Evolutionary conservation across 768 basidiomycete species (phyloP).

Genomic region (Suillus fuscotomentosus): DNA sequence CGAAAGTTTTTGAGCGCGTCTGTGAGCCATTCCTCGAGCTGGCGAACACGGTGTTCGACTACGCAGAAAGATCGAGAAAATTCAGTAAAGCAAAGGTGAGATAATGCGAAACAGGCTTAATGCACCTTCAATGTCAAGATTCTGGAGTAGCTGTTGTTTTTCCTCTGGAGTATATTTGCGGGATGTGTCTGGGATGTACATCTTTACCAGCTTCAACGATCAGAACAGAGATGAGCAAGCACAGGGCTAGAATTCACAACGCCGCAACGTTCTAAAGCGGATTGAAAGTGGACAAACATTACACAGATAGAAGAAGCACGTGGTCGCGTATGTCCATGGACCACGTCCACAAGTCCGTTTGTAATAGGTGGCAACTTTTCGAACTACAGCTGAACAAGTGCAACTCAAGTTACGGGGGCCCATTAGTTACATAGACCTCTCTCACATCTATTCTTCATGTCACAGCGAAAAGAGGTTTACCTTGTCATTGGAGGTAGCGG

Average conservation of each 20-base stretch:
- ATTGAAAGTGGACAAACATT: neutral
- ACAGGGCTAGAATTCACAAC: neutral
- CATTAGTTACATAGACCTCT: neutral
- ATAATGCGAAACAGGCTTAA: neutral
- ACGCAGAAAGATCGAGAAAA: conserved; percentile 5
- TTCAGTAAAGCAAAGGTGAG: conserved; percentile 1
- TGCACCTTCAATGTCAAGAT: conserved; percentile 79
- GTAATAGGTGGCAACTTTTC: no score
- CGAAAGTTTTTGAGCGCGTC: conserved; percentile 74
- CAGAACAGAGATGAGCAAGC: neutral
- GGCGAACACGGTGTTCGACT: conserved; percentile 71
- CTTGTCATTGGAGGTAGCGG: conserved; percentile 94
- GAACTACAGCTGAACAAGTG: neutral
- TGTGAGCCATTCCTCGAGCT: conserved; percentile 73
- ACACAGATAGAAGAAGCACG: neutral
- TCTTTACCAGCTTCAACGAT: conserved; percentile 7
- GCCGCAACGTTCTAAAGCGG: neutral
- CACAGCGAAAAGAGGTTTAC: conserved; percentile 59
- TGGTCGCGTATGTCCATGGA: neutral
- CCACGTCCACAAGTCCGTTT: neutral
- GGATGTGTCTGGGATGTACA: conserved; percentile 20
- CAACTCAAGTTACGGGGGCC: neutral
- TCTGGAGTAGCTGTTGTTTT: conserved; percentile 71
- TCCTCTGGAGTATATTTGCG: conserved; percentile 59
- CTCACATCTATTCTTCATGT: neutral